Conservation (phyloP, 805 yeast genomes). For the Kuraishia borneana region DNA sequence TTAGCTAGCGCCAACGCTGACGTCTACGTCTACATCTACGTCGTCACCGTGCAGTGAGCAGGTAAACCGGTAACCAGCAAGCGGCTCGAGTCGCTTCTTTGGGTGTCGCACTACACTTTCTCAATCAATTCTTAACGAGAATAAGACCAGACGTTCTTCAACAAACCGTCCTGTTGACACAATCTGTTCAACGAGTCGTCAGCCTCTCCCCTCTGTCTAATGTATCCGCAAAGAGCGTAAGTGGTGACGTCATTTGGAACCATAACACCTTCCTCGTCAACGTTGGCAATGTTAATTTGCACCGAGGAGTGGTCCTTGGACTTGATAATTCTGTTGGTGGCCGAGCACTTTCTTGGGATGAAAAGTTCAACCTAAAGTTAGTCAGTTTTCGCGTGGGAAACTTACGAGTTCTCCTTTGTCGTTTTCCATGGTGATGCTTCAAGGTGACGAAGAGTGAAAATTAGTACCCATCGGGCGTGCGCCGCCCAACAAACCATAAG, state of each 20-base stretch:
- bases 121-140: slow-evolving; percentile 81
- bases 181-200: slow-evolving; percentile 99
- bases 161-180: slow-evolving; percentile 96
- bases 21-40: no score
- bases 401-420: slow-evolving; percentile 99
- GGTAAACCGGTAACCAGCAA: no score
- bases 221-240: slow-evolving; percentile 94
- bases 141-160: slow-evolving; percentile 93
- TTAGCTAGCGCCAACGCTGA: no score
- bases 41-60: no score
- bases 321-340: slow-evolving; percentile 99
- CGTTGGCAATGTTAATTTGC: slow-evolving; percentile 97
- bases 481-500: background rate
- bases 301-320: slow-evolving; percentile 99
- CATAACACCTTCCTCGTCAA: slow-evolving; percentile 93
- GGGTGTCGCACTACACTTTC: no score
- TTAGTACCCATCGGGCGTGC: background rate
- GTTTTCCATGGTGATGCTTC: slow-evolving; percentile 82
- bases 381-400: slow-evolving; percentile 17
- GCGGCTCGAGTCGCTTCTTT: no score
- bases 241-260: slow-evolving; percentile 85
- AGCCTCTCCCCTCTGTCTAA: slow-evolving; percentile 98
- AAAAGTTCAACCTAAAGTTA: slow-evolving; percentile 89
- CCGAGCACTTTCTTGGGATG: slow-evolving; percentile 99
- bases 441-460: background rate